Base-by-base conservation (phyloP, 2,329 filamentous ascomycete species). In the Cladobotryum mycophilum region DNA sequence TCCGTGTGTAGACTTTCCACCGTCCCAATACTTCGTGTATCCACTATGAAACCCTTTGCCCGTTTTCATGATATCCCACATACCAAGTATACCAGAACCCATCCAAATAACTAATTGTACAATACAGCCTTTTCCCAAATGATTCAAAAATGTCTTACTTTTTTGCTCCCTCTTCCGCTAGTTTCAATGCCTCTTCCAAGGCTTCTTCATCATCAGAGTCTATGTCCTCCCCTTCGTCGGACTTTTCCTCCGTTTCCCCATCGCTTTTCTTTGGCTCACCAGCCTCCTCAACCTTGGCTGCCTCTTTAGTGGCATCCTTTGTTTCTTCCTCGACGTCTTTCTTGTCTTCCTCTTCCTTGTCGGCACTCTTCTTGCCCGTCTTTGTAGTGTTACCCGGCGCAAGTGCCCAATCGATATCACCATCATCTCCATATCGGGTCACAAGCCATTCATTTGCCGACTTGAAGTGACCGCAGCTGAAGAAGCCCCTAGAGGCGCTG, bases 371-470 rank as follows among this genome's bases (percentile, higher is more conserved):
- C 36, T 35, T 36, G 35, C 47, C 36, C 47, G 60, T 53, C 51
- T 65, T 69, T 48, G 67, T 71, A 2, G 66, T 63, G 11, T 62
- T 60, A 7, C 60, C 69, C 1, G 71, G 67, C 30, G 61, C 63
- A 49, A 85, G 64, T 63, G 86, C 84, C 92, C 93, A 99, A 67
- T 97, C 86, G 60, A 99, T 90, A 61, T 83, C 80, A 1, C 81
- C 85, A 3, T 84, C 85, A n/a, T 79, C 73, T 0, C 93, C 93
- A 67, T 97, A 96, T 52, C 86, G 77, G 58, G 77, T 68, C 48
- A 79, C 73, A 18, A 99, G 74, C 93, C 93, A 99, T 60, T 88
- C 84, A 63, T 96, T 95, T 43, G 88, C 82, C 70, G 83, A 81
- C 56, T 76, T 83, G 67, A 95, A 96, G 69, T 95, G 90, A 0